These are phyloP conservation scores for Pythium dissimile DNA, from an alignment of 352 stramenopile genomes.

Conservation along the genomic window DNA sequence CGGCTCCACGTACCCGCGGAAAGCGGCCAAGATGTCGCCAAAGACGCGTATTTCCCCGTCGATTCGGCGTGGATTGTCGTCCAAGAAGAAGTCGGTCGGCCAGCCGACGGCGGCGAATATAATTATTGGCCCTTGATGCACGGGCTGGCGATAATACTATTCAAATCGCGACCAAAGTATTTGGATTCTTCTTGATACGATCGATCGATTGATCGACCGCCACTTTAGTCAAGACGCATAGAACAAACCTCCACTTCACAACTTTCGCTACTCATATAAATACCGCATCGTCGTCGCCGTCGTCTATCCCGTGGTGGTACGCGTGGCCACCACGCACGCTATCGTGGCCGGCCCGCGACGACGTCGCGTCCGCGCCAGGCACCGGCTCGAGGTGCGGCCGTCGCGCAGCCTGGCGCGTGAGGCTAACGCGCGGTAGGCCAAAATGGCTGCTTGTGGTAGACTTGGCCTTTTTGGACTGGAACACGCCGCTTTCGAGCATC, in stretches of 20 bases:
- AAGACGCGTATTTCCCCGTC: not conserved
- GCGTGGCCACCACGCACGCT: not conserved
- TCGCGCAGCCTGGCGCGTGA: not conserved
- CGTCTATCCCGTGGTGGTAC: not conserved
- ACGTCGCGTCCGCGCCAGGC: not conserved
- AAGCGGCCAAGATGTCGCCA: not conserved
- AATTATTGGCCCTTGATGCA: too few species aligned
- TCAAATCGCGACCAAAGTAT: too few species aligned
- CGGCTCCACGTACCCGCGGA: not conserved
- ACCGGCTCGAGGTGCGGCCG: not conserved
- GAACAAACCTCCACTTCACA: not conserved
- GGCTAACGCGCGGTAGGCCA: not conserved
- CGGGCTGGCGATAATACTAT: too few species aligned
- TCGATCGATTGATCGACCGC: too few species aligned
- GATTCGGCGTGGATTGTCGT: not conserved
- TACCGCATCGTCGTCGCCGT: not conserved
- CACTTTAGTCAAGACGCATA: too few species aligned
- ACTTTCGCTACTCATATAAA: not conserved
- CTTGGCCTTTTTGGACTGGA: not conserved
- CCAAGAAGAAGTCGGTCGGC: too few species aligned
- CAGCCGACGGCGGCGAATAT: too few species aligned
- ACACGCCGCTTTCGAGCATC: slow-evolving; percentile 4
- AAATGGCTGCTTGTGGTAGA: not conserved
- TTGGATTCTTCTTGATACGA: too few species aligned
- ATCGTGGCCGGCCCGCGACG: not conserved